Evolutionary conservation across 1,284 basidiomycete species (phyloP).

Genomic region (Cryptococcus floricola): DNA sequence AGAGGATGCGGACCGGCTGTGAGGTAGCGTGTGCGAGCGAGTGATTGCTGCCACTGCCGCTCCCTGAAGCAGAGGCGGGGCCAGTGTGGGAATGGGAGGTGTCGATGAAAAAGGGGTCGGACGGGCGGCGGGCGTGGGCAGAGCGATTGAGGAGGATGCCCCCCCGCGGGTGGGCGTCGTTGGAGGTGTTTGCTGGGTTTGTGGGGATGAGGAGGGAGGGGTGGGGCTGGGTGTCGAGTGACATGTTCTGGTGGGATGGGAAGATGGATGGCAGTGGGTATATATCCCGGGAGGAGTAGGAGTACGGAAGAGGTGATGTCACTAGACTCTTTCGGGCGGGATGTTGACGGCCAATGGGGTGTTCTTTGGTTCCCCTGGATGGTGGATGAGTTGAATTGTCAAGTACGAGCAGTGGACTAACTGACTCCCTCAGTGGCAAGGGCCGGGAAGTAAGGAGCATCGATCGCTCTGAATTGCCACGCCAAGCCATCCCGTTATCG

Average conservation of each 20-base stretch:
- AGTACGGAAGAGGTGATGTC: neutral
- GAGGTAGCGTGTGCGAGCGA: neutral
- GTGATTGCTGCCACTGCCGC: neutral
- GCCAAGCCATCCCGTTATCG: too few species aligned
- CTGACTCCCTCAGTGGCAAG: too few species aligned
- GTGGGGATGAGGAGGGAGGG: constrained; percentile 27
- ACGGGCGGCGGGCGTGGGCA: neutral
- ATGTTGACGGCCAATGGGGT: too few species aligned
- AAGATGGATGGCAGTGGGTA: neutral
- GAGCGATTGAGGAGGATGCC: constrained; percentile 28
- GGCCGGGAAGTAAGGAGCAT: too few species aligned
- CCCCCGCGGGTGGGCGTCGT: constrained; percentile 18
- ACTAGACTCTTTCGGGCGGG: neutral
- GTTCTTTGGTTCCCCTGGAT: too few species aligned
- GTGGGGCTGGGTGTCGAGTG: constrained; percentile 16
- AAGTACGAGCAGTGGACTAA: too few species aligned
- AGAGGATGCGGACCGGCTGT: neutral
- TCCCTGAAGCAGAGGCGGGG: neutral
- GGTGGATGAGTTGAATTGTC: too few species aligned
- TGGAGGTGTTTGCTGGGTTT: constrained; percentile 19
- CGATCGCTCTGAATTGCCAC: too few species aligned
- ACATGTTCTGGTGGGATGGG: constrained; percentile 8
- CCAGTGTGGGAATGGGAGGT: neutral
- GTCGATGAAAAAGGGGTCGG: neutral
- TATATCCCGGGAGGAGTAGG: neutral